Conservation (phyloP, 495 filamentous ascomycete genomes). For the Aspergillus leporis region DNA sequence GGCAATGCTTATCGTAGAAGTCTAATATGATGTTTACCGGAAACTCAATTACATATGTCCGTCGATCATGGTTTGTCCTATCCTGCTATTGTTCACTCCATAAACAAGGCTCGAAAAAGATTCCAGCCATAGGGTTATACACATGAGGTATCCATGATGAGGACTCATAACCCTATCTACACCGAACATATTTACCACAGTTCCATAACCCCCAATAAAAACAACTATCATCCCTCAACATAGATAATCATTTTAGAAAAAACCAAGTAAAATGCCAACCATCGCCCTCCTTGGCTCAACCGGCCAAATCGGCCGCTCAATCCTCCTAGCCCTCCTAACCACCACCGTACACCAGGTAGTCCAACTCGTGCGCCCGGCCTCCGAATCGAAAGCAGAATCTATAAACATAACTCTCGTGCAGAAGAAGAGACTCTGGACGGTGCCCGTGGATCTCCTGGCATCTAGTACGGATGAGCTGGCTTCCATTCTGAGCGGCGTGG, state of each 20-base stretch:
- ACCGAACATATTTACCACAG: no score
- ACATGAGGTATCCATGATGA: no score
- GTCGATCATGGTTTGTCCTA: no score
- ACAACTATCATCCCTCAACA: no score
- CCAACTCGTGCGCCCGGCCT: slow-evolving; percentile 7
- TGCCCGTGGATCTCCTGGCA: not conserved
- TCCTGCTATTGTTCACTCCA: no score
- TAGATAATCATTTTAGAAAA: not conserved
- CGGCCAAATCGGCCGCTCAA: slow-evolving; percentile 16
- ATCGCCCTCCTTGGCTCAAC: slow-evolving; percentile 19
- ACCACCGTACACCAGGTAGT: not conserved
- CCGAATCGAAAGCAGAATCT: not conserved
- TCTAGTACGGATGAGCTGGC: not conserved
- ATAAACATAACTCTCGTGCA: not conserved
- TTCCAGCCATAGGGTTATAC: no score
- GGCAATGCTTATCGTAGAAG: no score
- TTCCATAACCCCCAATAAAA: no score
- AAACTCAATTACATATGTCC: no score
- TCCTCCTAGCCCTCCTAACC: slow-evolving; percentile 12
- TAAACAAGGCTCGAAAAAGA: no score
- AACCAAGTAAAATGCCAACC: slow-evolving; percentile 7
- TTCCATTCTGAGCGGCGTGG: not conserved
- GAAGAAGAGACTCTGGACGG: not conserved
- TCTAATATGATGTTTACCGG: no score
- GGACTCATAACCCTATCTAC: no score